Base-by-base conservation (phyloP, 345 rosid species). In the Geranium brycei region DNA sequence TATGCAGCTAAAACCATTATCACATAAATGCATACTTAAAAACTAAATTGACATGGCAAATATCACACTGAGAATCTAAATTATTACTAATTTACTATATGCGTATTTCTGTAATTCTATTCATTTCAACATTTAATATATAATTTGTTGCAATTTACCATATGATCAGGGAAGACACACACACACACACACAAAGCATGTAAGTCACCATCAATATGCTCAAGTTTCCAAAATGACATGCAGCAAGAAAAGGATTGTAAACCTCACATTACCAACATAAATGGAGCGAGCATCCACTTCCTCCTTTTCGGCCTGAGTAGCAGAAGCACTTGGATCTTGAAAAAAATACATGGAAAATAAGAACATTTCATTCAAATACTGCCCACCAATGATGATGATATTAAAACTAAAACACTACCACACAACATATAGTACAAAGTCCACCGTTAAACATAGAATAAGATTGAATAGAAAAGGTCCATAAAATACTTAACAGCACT, bases 251-350 rank as follows among this genome's bases (percentile, higher is more conserved):
- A 30, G 71, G 64, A 66, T 59, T 71, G 60, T 28, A 74, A 78
- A 66, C 74, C 96, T 88, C 82, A 93, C 99, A 82, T 93, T 93
- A 73, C 99, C 99, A 61, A 93, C 99, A 70, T 90, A 93, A 31
- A 93, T 85, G 4, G 99, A 93, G 19, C 99, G 95, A 0, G 95
- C 14, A 82, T 93, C 99, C 64, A 90, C 96, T 79, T 93, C 99
- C 76, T 93, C 99, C 87, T 93, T 93, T 78, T 90, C 97, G 69
- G 95, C 96, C 57, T 78, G 69, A 57, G 89, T 77, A 1, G 86
- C 90, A 64, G 91, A 78, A 80, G 71, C 77, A 70, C 80, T 61
- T 5, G 96, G 73, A 61, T 95, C 66, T 77, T 93, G 97, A 86
- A 78, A 78, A 78, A 38, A 67, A 7, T 40, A 76, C 57, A 68